Conservation (phyloP, 495 filamentous ascomycete genomes). For the Massariosphaeria phaeospora region DNA sequence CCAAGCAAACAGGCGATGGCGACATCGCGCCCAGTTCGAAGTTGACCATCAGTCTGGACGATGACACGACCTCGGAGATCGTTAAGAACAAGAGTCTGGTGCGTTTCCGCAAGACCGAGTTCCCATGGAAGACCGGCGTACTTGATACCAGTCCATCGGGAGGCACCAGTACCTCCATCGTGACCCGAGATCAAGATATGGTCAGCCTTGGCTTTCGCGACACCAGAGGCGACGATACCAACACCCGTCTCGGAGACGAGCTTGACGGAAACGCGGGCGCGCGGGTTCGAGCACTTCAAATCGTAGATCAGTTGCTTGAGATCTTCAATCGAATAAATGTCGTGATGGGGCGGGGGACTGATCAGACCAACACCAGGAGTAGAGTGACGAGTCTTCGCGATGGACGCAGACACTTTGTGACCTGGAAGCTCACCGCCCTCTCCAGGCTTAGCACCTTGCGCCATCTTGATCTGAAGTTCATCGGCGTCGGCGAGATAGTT, state of each 20-base stretch:
- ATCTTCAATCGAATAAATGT: constrained; percentile 99
- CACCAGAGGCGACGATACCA: constrained; percentile 96
- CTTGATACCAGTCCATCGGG: constrained; percentile 99
- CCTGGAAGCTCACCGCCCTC: constrained; percentile 98
- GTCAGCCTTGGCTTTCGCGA: constrained; percentile 97
- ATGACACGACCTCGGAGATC: constrained; percentile 95
- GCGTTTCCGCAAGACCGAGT: constrained; percentile 93
- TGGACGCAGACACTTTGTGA: constrained; percentile 96
- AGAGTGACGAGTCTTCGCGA: constrained; percentile 95
- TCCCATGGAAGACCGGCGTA: constrained; percentile 99
- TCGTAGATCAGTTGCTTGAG: constrained; percentile 99
- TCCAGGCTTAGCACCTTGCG: constrained; percentile 96
- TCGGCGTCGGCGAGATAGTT: constrained; percentile 98
- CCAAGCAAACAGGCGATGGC: constrained; percentile 95
- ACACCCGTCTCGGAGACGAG: constrained; percentile 98
- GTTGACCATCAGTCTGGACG: constrained; percentile 95
- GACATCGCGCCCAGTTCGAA: constrained; percentile 90
- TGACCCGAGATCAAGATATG: constrained; percentile 98
- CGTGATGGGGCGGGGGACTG: constrained; percentile 97
- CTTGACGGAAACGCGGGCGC: constrained; percentile 94
- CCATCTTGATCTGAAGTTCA: constrained; percentile 99
- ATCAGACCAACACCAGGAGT: constrained; percentile 97
- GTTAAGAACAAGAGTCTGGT: constrained; percentile 97
- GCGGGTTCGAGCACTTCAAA: constrained; percentile 94
- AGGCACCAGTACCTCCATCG: constrained; percentile 96